phyloP scores from a whole-genome alignment of 352 stramenopile species.

The Phytophthora sp. region DNA sequence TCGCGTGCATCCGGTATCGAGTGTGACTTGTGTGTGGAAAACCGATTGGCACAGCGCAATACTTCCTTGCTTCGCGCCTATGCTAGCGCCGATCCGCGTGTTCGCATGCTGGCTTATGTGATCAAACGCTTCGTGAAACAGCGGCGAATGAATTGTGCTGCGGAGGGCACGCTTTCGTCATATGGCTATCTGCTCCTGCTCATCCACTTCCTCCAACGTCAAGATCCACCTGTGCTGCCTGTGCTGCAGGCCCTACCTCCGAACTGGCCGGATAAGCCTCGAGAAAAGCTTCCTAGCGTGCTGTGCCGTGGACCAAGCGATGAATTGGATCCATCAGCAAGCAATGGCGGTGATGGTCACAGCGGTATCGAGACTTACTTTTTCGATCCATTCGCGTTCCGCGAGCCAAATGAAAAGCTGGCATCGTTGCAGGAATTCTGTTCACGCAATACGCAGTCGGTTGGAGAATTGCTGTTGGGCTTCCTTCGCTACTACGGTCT shows the following conservation, averaged over 20 bases:
- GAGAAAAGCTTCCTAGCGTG: conserved; percentile 54
- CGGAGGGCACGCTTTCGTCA: conserved; percentile 81
- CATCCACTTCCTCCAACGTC: conserved; percentile 84
- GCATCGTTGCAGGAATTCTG: conserved; percentile 48
- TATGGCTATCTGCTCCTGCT: conserved; percentile 89
- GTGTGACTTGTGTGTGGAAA: conserved; percentile 93
- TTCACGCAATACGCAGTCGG: conserved; percentile 49
- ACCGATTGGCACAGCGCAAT: conserved; percentile 97
- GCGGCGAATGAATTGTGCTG: conserved; percentile 83
- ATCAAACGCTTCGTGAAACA: conserved; percentile 87
- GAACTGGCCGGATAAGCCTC: conserved; percentile 51
- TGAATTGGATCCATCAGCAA: conserved; percentile 38
- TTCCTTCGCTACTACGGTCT: conserved; percentile 83
- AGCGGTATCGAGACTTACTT: conserved; percentile 83
- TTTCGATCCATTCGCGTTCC: conserved; percentile 74
- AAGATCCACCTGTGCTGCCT: conserved; percentile 72
- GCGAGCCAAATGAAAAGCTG: conserved; percentile 53
- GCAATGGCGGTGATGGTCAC: conserved; percentile 21
- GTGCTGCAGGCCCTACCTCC: conserved; percentile 71
- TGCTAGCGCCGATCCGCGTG: conserved; percentile 74
- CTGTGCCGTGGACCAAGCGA: conserved; percentile 54
- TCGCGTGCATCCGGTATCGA: conserved; percentile 75
- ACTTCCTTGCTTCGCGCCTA: conserved; percentile 96
- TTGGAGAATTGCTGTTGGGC: conserved; percentile 73
- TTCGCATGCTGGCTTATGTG: conserved; percentile 82